Evolutionary conservation across 768 basidiomycete species (phyloP).

Genomic region (Hydnomerulius pinastri): DNA sequence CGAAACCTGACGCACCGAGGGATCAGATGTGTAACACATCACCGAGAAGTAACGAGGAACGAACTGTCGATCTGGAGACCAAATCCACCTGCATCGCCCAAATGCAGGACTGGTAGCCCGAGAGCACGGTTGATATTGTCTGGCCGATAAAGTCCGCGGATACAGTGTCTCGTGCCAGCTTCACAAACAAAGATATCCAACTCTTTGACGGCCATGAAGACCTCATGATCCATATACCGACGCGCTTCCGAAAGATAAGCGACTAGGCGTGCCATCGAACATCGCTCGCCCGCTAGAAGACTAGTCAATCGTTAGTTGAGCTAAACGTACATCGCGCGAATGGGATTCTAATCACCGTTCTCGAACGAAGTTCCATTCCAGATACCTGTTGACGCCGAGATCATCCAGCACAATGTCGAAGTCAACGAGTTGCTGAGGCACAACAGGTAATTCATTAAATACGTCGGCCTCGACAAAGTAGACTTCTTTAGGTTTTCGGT

Average conservation of each 20-base stretch:
- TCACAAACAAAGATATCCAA: slow-evolving; percentile 6
- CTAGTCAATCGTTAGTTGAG: background rate
- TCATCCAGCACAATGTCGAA: no score
- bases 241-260: background rate
- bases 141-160: slow-evolving; percentile 81
- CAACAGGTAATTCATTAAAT: slow-evolving; percentile 86
- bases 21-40: background rate
- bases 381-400: slow-evolving; percentile 77
- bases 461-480: slow-evolving; percentile 88
- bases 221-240: background rate
- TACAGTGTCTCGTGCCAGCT: slow-evolving; percentile 1
- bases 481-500: slow-evolving; percentile 64
- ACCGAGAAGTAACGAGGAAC: background rate
- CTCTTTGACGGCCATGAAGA: background rate
- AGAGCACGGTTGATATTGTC: slow-evolving; percentile 63
- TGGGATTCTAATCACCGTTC: background rate
- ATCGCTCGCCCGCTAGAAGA: background rate
- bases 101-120: slow-evolving; percentile 81
- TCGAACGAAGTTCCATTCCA: slow-evolving; percentile 76
- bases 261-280: slow-evolving; percentile 1
- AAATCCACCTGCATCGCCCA: slow-evolving; percentile 38
- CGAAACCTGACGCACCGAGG: slow-evolving; percentile 23
- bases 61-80: background rate
- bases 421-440: no score
- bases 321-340: background rate